phyloP scores from a whole-genome alignment of 2,329 filamentous ascomycete genomes.

The Alternaria gansuensis region DNA sequence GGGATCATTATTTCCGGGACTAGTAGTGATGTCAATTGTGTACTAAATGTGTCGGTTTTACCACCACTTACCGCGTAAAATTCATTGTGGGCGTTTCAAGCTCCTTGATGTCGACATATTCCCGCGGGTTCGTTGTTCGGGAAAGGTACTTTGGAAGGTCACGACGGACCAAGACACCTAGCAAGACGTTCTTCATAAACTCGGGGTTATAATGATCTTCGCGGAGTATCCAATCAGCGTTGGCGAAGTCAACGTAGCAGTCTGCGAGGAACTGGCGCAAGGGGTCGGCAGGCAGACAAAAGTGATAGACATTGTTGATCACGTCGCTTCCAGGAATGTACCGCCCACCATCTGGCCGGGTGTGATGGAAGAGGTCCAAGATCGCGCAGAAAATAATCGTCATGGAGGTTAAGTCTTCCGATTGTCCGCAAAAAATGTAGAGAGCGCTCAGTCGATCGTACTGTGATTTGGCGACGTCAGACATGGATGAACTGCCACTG shows the following conservation, averaged over 20 bases:
- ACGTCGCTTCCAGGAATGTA: not conserved
- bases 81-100: not conserved
- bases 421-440: not conserved
- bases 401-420: not conserved
- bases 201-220: not conserved
- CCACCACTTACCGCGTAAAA: not conserved
- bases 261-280: not conserved
- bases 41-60: not conserved
- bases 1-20: not conserved
- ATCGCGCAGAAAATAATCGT: not conserved
- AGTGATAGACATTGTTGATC: not conserved
- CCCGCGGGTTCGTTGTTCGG: not conserved
- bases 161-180: not conserved
- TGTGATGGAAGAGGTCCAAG: not conserved
- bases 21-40: not conserved
- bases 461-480: not conserved
- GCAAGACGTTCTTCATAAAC: not conserved
- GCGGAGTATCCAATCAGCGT: not conserved
- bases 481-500: not conserved
- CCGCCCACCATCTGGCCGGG: not conserved
- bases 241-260: conserved; percentile 1
- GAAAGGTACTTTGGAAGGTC: not conserved
- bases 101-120: not conserved
- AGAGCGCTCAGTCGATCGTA: not conserved
- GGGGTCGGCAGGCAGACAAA: not conserved